Evolutionary conservation across 495 filamentous ascomycete genomes (phyloP).

Genomic region (Evernia prunastri): DNA sequence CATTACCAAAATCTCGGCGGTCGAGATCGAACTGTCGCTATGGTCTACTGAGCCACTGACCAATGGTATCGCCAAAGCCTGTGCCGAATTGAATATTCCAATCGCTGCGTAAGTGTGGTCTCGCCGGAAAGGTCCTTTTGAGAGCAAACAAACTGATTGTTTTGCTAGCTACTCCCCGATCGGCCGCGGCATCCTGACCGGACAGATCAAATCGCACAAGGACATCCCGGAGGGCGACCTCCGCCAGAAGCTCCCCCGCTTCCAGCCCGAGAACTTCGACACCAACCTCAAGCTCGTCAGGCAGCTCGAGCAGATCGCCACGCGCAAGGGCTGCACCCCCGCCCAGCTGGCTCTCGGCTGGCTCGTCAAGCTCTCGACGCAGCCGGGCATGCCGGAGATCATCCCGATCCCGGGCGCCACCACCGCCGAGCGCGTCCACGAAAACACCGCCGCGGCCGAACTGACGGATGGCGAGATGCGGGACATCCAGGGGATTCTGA

Average conservation of each 20-base stretch:
- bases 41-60: slow-evolving; percentile 57
- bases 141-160: no score
- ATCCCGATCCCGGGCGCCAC: slow-evolving; percentile 76
- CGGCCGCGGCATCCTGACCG: slow-evolving; percentile 46
- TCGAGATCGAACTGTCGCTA: slow-evolving; percentile 74
- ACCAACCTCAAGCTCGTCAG: slow-evolving; percentile 65
- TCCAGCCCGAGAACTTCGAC: slow-evolving; percentile 60
- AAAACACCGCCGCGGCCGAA: slow-evolving; percentile 38
- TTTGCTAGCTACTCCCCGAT: slow-evolving; percentile 44
- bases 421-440: slow-evolving; percentile 38
- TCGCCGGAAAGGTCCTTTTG: no score
- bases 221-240: slow-evolving; percentile 59
- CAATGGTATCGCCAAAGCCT: slow-evolving; percentile 66
- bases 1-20: slow-evolving; percentile 59
- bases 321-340: slow-evolving; percentile 59
- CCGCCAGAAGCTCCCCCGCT: slow-evolving; percentile 52
- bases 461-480: slow-evolving; percentile 39
- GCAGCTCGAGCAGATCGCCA: slow-evolving; percentile 58
- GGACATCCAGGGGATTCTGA: slow-evolving; percentile 39
- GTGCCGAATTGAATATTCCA: slow-evolving; percentile 63
- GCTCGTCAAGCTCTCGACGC: slow-evolving; percentile 18
- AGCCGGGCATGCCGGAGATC: slow-evolving; percentile 58
- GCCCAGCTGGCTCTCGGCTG: slow-evolving; percentile 73
- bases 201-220: slow-evolving; percentile 49
- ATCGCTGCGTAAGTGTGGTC: slow-evolving; percentile 46